A percentile compares a stretch with the other conserved stretches of the same genome.
Evolutionary conservation across 805 yeast species (phyloP).

Genomic region (Debaryomyces prosopidis): DNA sequence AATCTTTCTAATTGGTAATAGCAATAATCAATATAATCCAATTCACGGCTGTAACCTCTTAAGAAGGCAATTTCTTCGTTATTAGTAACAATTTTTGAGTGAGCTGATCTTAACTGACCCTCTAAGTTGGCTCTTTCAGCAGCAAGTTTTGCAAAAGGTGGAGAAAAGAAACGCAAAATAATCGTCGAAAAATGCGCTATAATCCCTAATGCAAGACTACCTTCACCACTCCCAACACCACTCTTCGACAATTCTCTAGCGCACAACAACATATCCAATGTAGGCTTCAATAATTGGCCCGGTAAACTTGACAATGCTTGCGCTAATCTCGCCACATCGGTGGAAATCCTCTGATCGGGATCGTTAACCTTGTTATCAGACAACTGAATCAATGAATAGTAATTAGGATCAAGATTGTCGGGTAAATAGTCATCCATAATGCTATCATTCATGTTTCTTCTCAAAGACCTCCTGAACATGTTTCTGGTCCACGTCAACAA

Average conservation of each 20-base stretch:
- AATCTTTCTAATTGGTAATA: conserved; percentile 82
- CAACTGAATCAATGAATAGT: conserved; percentile 69
- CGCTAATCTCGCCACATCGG: conserved; percentile 75
- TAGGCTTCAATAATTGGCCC: conserved; percentile 81
- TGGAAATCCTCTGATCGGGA: conserved; percentile 82
- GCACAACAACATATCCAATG: conserved; percentile 74
- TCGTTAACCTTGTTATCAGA: conserved; percentile 55
- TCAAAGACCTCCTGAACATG: conserved; percentile 56
- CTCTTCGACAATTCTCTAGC: conserved; percentile 70
- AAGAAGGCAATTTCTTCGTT: conserved; percentile 87
- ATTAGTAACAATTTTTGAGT: conserved; percentile 75
- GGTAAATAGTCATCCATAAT: conserved; percentile 75
- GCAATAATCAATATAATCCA: conserved; percentile 71
- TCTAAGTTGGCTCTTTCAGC: conserved; percentile 76
- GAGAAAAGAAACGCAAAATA: conserved; percentile 72
- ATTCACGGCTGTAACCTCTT: conserved; percentile 78
- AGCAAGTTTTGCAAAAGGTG: conserved; percentile 84
- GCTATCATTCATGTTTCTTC: conserved; percentile 62
- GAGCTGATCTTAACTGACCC: conserved; percentile 80
- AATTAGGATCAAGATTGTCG: conserved; percentile 63
- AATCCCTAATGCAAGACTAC: conserved; percentile 73
- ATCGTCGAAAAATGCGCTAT: conserved; percentile 80
- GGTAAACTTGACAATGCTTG: conserved; percentile 72
- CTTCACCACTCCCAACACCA: conserved; percentile 74
- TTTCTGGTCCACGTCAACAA: conserved; percentile 61